phyloP scores from a whole-genome alignment of 768 basidiomycete species.

The Mycena haematopus region DNA sequence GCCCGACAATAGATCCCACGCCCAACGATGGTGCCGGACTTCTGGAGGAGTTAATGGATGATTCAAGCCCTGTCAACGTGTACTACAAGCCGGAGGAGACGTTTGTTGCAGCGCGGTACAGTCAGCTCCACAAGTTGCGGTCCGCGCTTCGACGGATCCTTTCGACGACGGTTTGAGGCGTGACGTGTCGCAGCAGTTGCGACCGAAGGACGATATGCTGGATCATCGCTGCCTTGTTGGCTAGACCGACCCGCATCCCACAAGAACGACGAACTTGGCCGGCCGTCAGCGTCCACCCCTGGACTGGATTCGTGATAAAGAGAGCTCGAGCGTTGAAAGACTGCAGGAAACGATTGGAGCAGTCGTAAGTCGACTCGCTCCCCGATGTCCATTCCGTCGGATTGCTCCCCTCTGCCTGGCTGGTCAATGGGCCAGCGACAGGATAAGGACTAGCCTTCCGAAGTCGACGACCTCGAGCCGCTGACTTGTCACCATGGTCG shows the following conservation, averaged over 20 bases:
- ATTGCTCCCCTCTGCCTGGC: not conserved
- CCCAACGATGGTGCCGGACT: slow-evolving; percentile 87
- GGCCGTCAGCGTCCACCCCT: not conserved
- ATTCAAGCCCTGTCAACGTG: slow-evolving; percentile 89
- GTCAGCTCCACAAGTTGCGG: slow-evolving; percentile 2
- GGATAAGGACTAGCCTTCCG: slow-evolving; percentile 4
- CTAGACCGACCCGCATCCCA: not conserved
- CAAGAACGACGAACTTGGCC: not conserved
- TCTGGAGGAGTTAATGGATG: slow-evolving; percentile 89
- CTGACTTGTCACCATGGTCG: not conserved
- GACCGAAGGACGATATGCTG: not conserved
- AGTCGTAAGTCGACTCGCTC: not conserved
- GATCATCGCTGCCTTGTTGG: not conserved
- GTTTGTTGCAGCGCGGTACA: slow-evolving; percentile 51
- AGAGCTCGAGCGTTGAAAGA: not conserved
- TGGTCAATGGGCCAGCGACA: not conserved
- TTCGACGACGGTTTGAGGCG: slow-evolving; percentile 5
- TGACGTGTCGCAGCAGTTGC: slow-evolving; percentile 1
- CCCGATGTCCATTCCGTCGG: not conserved
- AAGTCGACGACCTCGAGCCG: not conserved
- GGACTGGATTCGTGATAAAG: not conserved
- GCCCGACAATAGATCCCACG: slow-evolving; percentile 93
- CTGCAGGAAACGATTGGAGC: too few relatives aligned
- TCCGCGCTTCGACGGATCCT: slow-evolving; percentile 1
- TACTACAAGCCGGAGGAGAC: slow-evolving; percentile 98